Evolutionary conservation across 257 asterid genomes (phyloP).

Genomic region (Lavandula angustifolia): DNA sequence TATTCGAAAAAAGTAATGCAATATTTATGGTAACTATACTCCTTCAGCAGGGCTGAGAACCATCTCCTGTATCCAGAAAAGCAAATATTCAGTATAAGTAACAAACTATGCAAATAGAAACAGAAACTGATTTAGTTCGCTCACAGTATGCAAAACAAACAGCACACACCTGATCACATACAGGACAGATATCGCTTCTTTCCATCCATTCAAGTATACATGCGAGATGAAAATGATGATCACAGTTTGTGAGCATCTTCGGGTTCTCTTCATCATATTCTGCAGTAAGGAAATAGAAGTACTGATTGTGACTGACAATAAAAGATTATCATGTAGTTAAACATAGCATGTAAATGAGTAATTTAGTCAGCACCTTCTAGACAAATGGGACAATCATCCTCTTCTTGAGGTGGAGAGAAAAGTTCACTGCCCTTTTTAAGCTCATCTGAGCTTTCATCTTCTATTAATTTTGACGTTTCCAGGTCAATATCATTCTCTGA

Average conservation of each 20-base stretch:
- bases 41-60: constrained; percentile 49
- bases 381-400: constrained; percentile 85
- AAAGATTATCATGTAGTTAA: constrained; percentile 19
- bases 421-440: constrained; percentile 54
- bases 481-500: constrained; percentile 39
- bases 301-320: constrained; percentile 11
- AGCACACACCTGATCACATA: constrained; percentile 68
- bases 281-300: constrained; percentile 37
- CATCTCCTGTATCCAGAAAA: constrained; percentile 61
- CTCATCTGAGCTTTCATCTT: constrained; percentile 56
- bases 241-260: constrained; percentile 68
- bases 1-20: constrained; percentile 23
- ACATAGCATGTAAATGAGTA: background rate
- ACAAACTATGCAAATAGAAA: constrained; percentile 8
- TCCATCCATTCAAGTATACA: constrained; percentile 95
- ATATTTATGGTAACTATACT: constrained; percentile 35
- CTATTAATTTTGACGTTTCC: constrained; percentile 45
- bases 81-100: constrained; percentile 22
- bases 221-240: constrained; percentile 79
- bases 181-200: constrained; percentile 84
- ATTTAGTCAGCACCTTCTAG: constrained; percentile 59
- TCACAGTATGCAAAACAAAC: background rate
- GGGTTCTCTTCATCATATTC: constrained; percentile 81
- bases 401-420: constrained; percentile 45
- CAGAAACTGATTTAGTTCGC: constrained; percentile 4